Evolutionary conservation across 2,329 filamentous ascomycete species (phyloP), one percentile per base, ranked within the genome.

Genomic region (Pyricularia pennisetigena): DNA sequence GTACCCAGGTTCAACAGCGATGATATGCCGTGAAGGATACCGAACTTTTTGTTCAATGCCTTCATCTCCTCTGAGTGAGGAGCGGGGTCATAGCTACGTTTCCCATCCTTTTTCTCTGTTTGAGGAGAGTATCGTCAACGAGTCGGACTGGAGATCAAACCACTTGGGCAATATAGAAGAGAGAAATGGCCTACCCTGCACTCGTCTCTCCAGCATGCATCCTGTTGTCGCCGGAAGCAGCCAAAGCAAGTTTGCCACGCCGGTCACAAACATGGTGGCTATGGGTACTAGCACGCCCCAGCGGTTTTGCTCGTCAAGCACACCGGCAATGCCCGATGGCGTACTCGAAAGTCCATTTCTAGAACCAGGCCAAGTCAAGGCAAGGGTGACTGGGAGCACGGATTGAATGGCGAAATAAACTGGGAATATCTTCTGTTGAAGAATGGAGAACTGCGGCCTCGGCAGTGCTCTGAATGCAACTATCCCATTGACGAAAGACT

Each of bases 381-480:
- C 89, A 23, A 97, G 82, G 26, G 92, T 75, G 20, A 90, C 78
- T 0, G 95, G 92, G 0, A 94, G 81, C 6, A 85, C 83, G 4
- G 92, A 89, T 80, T 98, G 94, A 69, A 98, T 81, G 64, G 86
- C 83, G 78, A 98, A 98, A 83, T 97, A 99, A 74, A 92, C 84
- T 41, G 93, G 93, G 81, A 97, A 97, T 67, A 94, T 86, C 71
- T 87, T 87, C 72, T 88, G 85, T 79, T 97, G 94, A 35, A 97
- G 85, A 23, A 88, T 83, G 29, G 90, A 87, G 81, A 99, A 98
- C 76, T 92, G 88, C 0, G 92, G 87, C 29, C 92, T 88, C 29
- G 92, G 88, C 54, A 97, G 87, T 12, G 86, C 85, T 75, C 85
- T 88, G 83, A 90, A 97, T 74, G 92, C 88, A 68, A 94, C 82